Evolutionary conservation across 768 basidiomycete genomes (phyloP).

Genomic region (Zangia roseola): DNA sequence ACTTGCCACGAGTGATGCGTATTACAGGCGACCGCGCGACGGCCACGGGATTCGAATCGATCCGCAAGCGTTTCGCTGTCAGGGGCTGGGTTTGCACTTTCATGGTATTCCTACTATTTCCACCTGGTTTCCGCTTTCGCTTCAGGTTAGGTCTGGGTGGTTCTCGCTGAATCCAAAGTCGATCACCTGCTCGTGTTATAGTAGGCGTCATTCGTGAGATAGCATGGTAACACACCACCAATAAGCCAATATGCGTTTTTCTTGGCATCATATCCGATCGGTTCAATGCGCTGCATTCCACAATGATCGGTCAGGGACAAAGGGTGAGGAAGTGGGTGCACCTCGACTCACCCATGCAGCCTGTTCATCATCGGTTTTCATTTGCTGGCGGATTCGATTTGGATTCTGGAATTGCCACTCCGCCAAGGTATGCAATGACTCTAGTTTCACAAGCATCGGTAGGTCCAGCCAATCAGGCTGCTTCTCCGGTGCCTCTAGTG

Average conservation of each 20-base stretch:
- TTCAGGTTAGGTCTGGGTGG: constrained; percentile 49
- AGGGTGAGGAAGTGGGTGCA: not conserved
- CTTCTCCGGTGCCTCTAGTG: constrained; percentile 33
- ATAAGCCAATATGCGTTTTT: constrained; percentile 85
- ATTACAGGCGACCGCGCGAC: constrained; percentile 5
- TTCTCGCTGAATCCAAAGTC: constrained; percentile 84
- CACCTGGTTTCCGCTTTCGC: constrained; percentile 39
- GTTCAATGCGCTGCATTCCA: constrained; percentile 68
- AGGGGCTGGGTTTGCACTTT: constrained; percentile 21
- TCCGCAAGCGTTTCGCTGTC: constrained; percentile 28
- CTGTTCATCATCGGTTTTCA: constrained; percentile 77
- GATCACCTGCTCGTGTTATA: constrained; percentile 52
- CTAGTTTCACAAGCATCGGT: constrained; percentile 68
- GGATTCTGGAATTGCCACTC: constrained; percentile 92
- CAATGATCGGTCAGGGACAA: not conserved
- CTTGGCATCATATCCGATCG: constrained; percentile 80
- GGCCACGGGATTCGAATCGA: constrained; percentile 1
- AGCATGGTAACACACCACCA: constrained; percentile 48
- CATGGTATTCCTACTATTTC: constrained; percentile 10
- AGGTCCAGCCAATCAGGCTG: constrained; percentile 70
- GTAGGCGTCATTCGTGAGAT: not conserved
- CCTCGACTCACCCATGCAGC: constrained; percentile 67
- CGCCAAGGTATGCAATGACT: constrained; percentile 66
- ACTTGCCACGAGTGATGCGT: constrained; percentile 15
- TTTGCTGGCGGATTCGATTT: constrained; percentile 60